Conservation (phyloP, 2,329 filamentous ascomycete species). For the Byssothecium circinans region DNA sequence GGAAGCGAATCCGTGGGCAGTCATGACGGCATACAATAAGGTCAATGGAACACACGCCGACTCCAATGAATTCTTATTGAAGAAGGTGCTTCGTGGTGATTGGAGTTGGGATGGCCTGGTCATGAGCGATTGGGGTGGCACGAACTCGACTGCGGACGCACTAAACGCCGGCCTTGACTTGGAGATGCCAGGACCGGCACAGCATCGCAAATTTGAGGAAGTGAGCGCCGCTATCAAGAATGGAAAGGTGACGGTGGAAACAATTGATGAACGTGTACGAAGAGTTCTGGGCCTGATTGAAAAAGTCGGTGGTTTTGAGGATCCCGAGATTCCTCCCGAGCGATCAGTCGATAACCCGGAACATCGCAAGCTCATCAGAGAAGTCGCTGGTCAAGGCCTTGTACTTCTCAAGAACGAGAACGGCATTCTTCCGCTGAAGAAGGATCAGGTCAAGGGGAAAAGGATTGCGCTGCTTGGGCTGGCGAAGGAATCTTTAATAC, state of each 20-base stretch:
- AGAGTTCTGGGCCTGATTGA: constrained; percentile 66
- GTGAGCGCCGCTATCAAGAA: constrained; percentile 44
- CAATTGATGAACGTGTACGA: constrained; percentile 32
- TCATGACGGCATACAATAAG: constrained; percentile 73
- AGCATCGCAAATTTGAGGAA: constrained; percentile 71
- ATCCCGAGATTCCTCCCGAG: constrained; percentile 59
- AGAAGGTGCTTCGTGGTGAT: constrained; percentile 66
- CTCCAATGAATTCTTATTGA: constrained; percentile 66
- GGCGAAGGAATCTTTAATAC: constrained; percentile 53
- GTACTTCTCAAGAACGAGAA: constrained; percentile 74
- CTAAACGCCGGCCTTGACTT: constrained; percentile 42
- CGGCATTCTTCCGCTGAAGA: constrained; percentile 63
- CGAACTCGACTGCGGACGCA: constrained; percentile 39
- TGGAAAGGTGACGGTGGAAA: constrained; percentile 53
- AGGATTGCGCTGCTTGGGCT: constrained; percentile 72
- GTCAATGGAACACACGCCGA: constrained; percentile 72
- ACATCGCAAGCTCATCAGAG: constrained; percentile 62
- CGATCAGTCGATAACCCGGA: constrained; percentile 65
- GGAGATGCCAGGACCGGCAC: constrained; percentile 54
- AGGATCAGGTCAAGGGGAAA: constrained; percentile 56
- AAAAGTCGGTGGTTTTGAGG: constrained; percentile 62
- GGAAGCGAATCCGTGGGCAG: constrained; percentile 65
- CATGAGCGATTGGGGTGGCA: constrained; percentile 63
- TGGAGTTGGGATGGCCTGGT: constrained; percentile 74
- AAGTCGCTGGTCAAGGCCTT: constrained; percentile 66